Percentiles rank a stretch among this genome's conserved stretches.
These are phyloP conservation scores for Anethum foeniculum DNA, from an alignment of 140 eudicot genomes.

Conservation along the genomic window DNA sequence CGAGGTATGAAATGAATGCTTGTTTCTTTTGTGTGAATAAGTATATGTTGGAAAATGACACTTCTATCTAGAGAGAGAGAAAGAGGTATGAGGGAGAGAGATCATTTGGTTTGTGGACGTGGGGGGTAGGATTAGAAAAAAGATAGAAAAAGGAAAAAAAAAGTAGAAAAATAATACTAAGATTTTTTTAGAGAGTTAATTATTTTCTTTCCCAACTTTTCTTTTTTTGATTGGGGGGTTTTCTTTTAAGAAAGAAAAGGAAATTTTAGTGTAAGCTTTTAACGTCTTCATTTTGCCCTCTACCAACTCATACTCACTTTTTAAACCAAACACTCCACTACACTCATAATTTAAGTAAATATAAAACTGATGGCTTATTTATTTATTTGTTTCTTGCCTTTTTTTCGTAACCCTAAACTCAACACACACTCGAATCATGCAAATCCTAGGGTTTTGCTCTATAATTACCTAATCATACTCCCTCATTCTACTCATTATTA, in stretches of 20 bases:
- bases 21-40: constrained; percentile 91
- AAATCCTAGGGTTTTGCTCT: not conserved
- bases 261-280: constrained; percentile 37
- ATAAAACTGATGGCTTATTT: not conserved
- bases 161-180: constrained; percentile 31
- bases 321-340: constrained; percentile 14
- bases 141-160: constrained; percentile 32
- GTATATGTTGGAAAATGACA: constrained; percentile 99
- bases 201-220: constrained; percentile 37
- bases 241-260: constrained; percentile 23
- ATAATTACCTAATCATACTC: constrained; percentile 9
- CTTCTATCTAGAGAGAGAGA: constrained; percentile 31
- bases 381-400: not conserved
- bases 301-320: constrained; percentile 13
- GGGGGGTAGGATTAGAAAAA: constrained; percentile 58
- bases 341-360: not conserved
- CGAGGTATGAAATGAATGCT: constrained; percentile 81
- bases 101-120: constrained; percentile 74
- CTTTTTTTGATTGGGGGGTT: constrained; percentile 17
- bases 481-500: not conserved
- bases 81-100: constrained; percentile 25
- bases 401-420: constrained; percentile 4
- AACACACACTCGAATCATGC: not conserved
- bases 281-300: constrained; percentile 29
- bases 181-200: constrained; percentile 11